phyloP scores from a whole-genome alignment of 1,284 basidiomycete species.

The Ganoderma sp. region DNA sequence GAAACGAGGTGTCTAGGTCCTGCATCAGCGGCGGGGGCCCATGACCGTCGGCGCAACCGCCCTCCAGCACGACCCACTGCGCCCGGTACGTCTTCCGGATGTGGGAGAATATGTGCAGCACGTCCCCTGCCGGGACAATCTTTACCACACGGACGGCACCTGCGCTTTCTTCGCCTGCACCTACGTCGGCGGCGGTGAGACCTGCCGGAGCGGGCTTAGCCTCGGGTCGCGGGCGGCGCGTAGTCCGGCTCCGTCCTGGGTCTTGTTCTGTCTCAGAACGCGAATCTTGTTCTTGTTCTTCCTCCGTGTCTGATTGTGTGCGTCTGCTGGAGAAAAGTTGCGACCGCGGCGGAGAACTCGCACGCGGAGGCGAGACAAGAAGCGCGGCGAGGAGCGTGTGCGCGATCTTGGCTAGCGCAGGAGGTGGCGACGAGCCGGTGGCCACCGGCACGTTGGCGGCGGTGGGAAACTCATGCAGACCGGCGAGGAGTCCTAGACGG shows the following conservation, averaged over 20 bases:
- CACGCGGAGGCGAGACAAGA: slow-evolving; percentile 39
- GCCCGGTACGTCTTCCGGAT: slow-evolving; percentile 89
- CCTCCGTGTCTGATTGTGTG: neutral
- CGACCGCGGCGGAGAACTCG: slow-evolving; percentile 15
- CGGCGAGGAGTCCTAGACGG: slow-evolving; percentile 81
- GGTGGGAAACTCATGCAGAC: slow-evolving; percentile 85
- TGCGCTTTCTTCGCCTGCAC: neutral
- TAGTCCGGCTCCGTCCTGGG: slow-evolving; percentile 5
- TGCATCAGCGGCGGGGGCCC: slow-evolving; percentile 37
- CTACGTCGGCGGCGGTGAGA: neutral
- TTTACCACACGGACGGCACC: slow-evolving; percentile 47
- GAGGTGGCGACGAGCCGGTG: slow-evolving; percentile 35
- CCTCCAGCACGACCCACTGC: slow-evolving; percentile 70
- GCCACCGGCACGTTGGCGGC: slow-evolving; percentile 50
- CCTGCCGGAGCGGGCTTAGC: slow-evolving; percentile 5
- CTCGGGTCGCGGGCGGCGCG: slow-evolving; percentile 3
- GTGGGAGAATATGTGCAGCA: slow-evolving; percentile 89
- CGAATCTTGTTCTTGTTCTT: neutral
- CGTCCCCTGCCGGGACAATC: slow-evolving; percentile 62
- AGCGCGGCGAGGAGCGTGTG: slow-evolving; percentile 50
- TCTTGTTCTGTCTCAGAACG: neutral
- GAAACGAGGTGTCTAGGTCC: slow-evolving; percentile 15
- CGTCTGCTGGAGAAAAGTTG: neutral
- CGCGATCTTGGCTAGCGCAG: slow-evolving; percentile 46
- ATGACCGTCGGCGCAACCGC: slow-evolving; percentile 45